Percentiles rank a stretch among this genome's conserved stretches.
These are phyloP conservation scores for Trichoderma gracile DNA, from an alignment of 2,329 filamentous ascomycete genomes.

Conservation along the genomic window DNA sequence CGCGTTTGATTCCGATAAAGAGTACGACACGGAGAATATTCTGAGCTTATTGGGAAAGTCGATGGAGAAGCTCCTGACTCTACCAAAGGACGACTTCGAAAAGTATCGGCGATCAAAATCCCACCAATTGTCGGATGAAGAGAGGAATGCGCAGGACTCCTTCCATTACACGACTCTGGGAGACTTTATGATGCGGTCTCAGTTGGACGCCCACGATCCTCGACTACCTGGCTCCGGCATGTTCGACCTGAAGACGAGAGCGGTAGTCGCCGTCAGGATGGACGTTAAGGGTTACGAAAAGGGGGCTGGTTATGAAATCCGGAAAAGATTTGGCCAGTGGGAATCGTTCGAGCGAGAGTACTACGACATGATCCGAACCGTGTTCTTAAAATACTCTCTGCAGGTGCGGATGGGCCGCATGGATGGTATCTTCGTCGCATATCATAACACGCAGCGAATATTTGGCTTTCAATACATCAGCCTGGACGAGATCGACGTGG, in stretches of 20 bases:
- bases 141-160: constrained; percentile 70
- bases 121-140: constrained; percentile 68
- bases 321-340: constrained; percentile 70
- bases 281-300: constrained; percentile 69
- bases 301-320: constrained; percentile 86
- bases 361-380: constrained; percentile 92
- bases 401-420: constrained; percentile 97
- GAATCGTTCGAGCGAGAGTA: constrained; percentile 96
- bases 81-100: constrained; percentile 81
- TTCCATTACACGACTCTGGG: constrained; percentile 87
- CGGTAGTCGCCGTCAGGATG: constrained; percentile 91
- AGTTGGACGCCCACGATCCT: constrained; percentile 85
- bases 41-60: constrained; percentile 92
- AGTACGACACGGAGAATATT: constrained; percentile 81
- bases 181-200: constrained; percentile 91
- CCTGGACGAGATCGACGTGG: constrained; percentile 82
- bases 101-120: constrained; percentile 72
- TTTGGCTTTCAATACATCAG: constrained; percentile 97
- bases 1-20: constrained; percentile 93
- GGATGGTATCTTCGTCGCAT: constrained; percentile 98
- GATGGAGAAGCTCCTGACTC: constrained; percentile 91
- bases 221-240: constrained; percentile 87
- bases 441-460: constrained; percentile 90
- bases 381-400: constrained; percentile 93
- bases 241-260: constrained; percentile 94